phyloP scores from a whole-genome alignment of 1,284 basidiomycete genomes.

The Schizophyllum commune region DNA sequence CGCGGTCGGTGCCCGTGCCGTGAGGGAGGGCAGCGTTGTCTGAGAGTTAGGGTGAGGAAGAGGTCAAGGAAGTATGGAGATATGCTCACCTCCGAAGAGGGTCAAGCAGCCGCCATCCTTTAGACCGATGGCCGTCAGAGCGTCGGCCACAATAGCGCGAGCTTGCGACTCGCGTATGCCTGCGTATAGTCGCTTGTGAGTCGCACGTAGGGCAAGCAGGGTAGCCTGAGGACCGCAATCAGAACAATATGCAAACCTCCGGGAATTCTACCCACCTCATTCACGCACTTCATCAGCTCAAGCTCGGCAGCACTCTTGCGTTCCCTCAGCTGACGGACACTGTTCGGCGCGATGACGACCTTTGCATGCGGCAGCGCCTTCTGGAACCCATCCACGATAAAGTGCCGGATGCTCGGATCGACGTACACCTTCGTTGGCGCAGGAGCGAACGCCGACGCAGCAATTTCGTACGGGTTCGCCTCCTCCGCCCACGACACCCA shows the following conservation, averaged over 20 bases:
- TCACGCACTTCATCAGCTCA: conserved; percentile 67
- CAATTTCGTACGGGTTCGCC: conserved; percentile 55
- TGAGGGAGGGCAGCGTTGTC: conserved; percentile 84
- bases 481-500: conserved; percentile 75
- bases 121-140: conserved; percentile 54
- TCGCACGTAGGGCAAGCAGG: conserved; percentile 63
- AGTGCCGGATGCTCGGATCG: conserved; percentile 51
- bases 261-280: conserved; percentile 60
- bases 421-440: conserved; percentile 43
- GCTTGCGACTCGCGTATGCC: conserved; percentile 75
- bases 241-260: background rate
- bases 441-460: conserved; percentile 35
- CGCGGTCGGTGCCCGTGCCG: conserved; percentile 65
- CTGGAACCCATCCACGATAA: conserved; percentile 53
- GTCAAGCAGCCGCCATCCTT: conserved; percentile 52
- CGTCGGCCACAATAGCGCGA: conserved; percentile 42
- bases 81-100: conserved; percentile 65
- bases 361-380: conserved; percentile 32
- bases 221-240: conserved; percentile 46
- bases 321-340: conserved; percentile 59
- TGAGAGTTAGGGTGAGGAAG: conserved; percentile 20
- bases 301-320: conserved; percentile 69
- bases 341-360: conserved; percentile 42
- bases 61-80: background rate
- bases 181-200: conserved; percentile 52